Evolutionary conservation across 2,329 filamentous ascomycete genomes (phyloP).

Genomic region (Myrmaecium sp.): DNA sequence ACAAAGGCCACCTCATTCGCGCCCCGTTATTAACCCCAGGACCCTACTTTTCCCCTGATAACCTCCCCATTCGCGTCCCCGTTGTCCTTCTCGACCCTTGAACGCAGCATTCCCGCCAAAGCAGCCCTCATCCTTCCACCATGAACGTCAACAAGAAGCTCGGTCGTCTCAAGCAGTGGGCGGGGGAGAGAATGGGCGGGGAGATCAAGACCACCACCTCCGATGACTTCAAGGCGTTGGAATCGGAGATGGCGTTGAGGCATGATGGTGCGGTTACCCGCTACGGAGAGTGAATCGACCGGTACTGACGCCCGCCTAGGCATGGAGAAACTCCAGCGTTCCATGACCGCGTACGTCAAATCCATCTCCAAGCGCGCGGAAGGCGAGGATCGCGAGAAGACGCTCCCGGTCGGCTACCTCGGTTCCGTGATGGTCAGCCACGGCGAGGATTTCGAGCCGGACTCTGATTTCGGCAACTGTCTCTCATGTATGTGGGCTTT

Average conservation of each 20-base stretch:
- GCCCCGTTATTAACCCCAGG: too few relatives aligned
- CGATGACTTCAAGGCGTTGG: slow-evolving; percentile 80
- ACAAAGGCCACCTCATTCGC: too few relatives aligned
- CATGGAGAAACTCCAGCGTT: slow-evolving; percentile 76
- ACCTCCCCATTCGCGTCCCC: too few relatives aligned
- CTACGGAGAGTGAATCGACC: not conserved
- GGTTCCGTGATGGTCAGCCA: slow-evolving; percentile 76
- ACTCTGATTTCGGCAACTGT: slow-evolving; percentile 83
- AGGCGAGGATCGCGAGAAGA: slow-evolving; percentile 76
- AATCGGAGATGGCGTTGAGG: slow-evolving; percentile 76
- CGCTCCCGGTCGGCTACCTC: slow-evolving; percentile 59
- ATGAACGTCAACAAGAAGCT: slow-evolving; percentile 72
- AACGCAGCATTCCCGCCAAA: too few relatives aligned
- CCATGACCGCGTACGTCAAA: slow-evolving; percentile 75
- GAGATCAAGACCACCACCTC: slow-evolving; percentile 75
- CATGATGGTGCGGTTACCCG: slow-evolving; percentile 62
- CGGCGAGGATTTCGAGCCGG: slow-evolving; percentile 79
- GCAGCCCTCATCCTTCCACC: slow-evolving; percentile 7
- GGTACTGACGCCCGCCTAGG: slow-evolving; percentile 34
- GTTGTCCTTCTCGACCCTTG: too few relatives aligned
- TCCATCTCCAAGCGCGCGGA: slow-evolving; percentile 73
- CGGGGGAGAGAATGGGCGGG: slow-evolving; percentile 85
- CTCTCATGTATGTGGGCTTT: slow-evolving; percentile 42
- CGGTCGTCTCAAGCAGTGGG: slow-evolving; percentile 95
- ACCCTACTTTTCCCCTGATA: too few relatives aligned